Evolutionary conservation across 192 early-diverging fungal genomes (phyloP), one percentile per base, ranked within the genome.

Genomic region (Backusella parvicylindrica): DNA sequence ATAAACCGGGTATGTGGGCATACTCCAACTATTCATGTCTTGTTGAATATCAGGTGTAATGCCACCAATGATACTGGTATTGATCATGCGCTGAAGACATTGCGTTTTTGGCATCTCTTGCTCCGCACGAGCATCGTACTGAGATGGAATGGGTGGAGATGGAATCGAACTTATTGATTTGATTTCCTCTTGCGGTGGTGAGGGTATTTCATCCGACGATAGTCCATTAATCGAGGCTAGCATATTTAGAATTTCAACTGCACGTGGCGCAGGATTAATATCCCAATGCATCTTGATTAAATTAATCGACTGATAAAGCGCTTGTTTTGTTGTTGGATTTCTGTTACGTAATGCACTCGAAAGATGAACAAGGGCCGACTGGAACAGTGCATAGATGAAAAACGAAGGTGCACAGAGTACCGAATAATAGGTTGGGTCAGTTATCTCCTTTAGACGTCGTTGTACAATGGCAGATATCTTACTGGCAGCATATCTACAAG

Each of bases 41-140:
- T 49, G 26, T 13, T 66, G 70, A 8, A 71, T 64, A 15, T 71
- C 70, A n/a, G 75, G 75, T 11, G 56, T 77, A 18, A 77, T 77
- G 2, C 60, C 63, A 50, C 75, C 69, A 6, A 75, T 68, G 1
- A 75, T 68, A 4, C 70, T 66, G 0, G 75, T 77, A 60, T 40
- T 71, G 26, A 77, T 77, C 63, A 71, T 77, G 11, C 68, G 56
- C 23, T 73, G 64, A 12, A 73, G 64, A 36, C 49, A 73, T 3
- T 65, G 36, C 0, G 60, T 16, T 32, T 73, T 73, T 33, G 72
- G 72, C 26, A 65, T 50, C 30, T 73, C 63, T 3, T 72, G 64
- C 37, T 40, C 60, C 6, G 26, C 53, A 9, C 26, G 2, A 1
- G 53, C 53, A 60, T 60, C 53, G 26, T 60, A 60, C 21, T 60